Base-by-base conservation (phyloP, 2,329 filamentous ascomycete species). In the Botrytis deweyae region DNA sequence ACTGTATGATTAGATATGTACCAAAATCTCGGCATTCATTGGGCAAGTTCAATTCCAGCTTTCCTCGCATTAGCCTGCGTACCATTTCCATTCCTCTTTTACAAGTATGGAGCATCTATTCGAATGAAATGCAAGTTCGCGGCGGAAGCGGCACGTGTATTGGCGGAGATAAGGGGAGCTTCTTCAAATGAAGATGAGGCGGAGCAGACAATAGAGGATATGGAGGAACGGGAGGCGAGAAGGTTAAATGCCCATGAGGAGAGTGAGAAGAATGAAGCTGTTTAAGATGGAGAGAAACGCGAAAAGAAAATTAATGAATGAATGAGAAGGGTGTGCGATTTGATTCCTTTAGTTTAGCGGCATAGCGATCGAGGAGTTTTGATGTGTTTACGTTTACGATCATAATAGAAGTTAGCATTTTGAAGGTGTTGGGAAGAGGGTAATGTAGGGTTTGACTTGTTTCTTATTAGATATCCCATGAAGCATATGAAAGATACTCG, bases 71-170 rank as follows among this genome's bases (percentile, higher is more conserved):
- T 94, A 4, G 87, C 86, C 14, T 94, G 92, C 81, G 84, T 93
- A 38, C 92, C 92, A 0, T 91, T 92, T 79, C 92, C 93, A 0
- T 92, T 92, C 82, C 81, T 95, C n/a, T 93, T 95, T 82, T 92
- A 92, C 83, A 90, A 88, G 78, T 94, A 93, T 80, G 92, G 92
- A 63, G 83, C 81, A 8, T 33, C 75, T 44, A 91, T 94, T 77
- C 87, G 92, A 38, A 84, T 86, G 80, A 87, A 85, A 78, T 93
- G 91, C 85, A 90, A 91, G 83, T 94, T 87, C 79, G 89, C 92
- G 8, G 86, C 88, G 16, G 88, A 93, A 81, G 88, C 91, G 9
- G 90, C 69, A 40, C 62, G 62, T 33, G 72, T 61, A 9, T 42
- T 74, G 52, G 68, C 46, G 9, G 29, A 72, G 42, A 63, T 67